Evolutionary conservation across 306 rosid species (phyloP).

Genomic region (Notholithocarpus densiflorus): DNA sequence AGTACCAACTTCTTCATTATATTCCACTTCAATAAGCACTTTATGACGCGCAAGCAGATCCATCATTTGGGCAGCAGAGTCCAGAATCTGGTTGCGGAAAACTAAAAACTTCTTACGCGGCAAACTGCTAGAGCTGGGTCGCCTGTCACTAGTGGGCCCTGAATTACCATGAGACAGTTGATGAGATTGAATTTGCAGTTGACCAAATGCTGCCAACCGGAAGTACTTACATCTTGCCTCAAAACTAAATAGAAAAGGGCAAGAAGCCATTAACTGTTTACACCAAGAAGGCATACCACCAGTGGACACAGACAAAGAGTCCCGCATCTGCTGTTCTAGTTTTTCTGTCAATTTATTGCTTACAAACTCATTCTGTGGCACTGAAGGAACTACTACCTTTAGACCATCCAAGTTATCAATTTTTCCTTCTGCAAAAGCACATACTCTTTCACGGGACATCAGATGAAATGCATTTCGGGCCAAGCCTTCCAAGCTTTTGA

Average conservation of each 20-base stretch:
- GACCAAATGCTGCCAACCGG: slow-evolving; percentile 75
- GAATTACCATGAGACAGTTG: slow-evolving; percentile 45
- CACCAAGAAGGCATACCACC: slow-evolving; percentile 95
- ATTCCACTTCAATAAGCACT: slow-evolving; percentile 88
- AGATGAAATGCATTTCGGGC: slow-evolving; percentile 64
- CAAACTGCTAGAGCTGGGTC: slow-evolving; percentile 41
- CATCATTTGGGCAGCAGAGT: slow-evolving; percentile 93
- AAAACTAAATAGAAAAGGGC: slow-evolving; percentile 83
- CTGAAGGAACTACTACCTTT: slow-evolving; percentile 48
- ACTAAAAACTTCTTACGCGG: slow-evolving; percentile 84
- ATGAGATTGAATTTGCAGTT: slow-evolving; percentile 43
- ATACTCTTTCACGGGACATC: slow-evolving; percentile 71
- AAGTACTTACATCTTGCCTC: slow-evolving; percentile 94
- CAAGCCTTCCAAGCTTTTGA: slow-evolving; percentile 79
- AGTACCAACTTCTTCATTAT: slow-evolving; percentile 94
- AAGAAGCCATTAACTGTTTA: slow-evolving; percentile 65
- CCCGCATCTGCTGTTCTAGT: slow-evolving; percentile 95
- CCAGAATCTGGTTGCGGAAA: slow-evolving; percentile 62
- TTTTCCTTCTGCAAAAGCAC: slow-evolving; percentile 85
- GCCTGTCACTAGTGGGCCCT: slow-evolving; percentile 46
- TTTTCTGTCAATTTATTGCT: slow-evolving; percentile 88
- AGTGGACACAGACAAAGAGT: slow-evolving; percentile 59
- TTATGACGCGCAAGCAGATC: slow-evolving; percentile 61
- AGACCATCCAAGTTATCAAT: slow-evolving; percentile 60
- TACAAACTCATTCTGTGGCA: slow-evolving; percentile 78